Evolutionary conservation across 208 protist genomes (phyloP).

Genomic region (Herpetomonas muscarum): DNA sequence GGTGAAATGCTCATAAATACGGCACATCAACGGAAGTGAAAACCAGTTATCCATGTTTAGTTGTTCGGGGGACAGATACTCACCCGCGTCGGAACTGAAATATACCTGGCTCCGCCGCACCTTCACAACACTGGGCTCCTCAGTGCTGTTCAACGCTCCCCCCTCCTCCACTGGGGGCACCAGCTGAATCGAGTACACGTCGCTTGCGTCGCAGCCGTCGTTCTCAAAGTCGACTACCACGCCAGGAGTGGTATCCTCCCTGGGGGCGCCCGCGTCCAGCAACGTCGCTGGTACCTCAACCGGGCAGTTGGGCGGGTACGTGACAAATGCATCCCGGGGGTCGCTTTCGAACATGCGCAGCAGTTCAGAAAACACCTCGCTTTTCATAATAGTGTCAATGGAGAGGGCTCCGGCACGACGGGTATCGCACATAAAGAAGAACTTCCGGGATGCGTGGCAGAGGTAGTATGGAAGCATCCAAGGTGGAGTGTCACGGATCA

Average conservation of each 20-base stretch:
- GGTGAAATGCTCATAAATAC: conserved; percentile 90
- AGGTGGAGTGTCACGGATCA: conserved; percentile 77
- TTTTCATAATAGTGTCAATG: conserved; percentile 82
- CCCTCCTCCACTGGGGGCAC: conserved; percentile 7
- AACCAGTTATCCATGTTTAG: conserved; percentile 90
- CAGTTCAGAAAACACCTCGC: conserved; percentile 87
- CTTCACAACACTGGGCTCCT: conserved; percentile 12
- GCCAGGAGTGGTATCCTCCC: conserved; percentile 68
- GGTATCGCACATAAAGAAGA: conserved; percentile 93
- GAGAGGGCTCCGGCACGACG: conserved; percentile 61
- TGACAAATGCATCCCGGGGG: conserved; percentile 56
- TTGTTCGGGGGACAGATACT: conserved; percentile 50
- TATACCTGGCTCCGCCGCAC: conserved; percentile 57
- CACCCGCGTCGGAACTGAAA: conserved; percentile 74
- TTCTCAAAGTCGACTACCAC: conserved; percentile 57
- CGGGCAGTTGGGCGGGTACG: conserved; percentile 59
- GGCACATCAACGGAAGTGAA: conserved; percentile 70
- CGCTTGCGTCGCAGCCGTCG: conserved; percentile 42
- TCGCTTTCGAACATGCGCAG: conserved; percentile 88
- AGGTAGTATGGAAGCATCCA: conserved; percentile 90
- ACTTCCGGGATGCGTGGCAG: conserved; percentile 88
- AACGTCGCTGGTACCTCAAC: conserved; percentile 66
- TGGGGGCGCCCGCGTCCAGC: conserved; percentile 19
- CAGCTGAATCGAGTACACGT: conserved; percentile 71
- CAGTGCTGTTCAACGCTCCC: not conserved